phyloP scores from a whole-genome alignment of 345 rosid species.

The Hibiscus syriacus region DNA sequence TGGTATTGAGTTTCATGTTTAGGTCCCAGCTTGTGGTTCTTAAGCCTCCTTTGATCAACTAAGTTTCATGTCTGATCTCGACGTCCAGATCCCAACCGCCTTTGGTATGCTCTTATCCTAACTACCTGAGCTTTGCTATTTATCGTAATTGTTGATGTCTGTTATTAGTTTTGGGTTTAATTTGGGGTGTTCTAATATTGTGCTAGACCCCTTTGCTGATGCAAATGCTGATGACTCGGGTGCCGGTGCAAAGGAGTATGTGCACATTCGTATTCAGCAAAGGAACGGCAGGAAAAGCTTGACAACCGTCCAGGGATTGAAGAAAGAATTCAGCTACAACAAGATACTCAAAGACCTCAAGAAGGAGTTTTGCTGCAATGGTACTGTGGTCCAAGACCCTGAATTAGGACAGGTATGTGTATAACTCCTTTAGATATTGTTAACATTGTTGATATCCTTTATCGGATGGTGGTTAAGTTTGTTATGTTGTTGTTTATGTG shows the following conservation, averaged over 20 bases:
- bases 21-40: background rate
- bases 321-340: constrained; percentile 1
- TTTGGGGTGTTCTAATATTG: background rate
- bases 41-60: background rate
- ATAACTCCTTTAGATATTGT: background rate
- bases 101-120: background rate
- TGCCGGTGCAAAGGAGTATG: background rate
- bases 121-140: background rate
- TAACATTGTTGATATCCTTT: background rate
- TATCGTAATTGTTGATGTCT: background rate
- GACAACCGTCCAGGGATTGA: background rate
- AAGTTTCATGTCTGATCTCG: constrained; percentile 1
- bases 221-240: background rate
- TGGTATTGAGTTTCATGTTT: background rate
- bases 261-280: constrained; percentile 4
- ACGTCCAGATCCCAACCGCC: background rate
- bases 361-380: constrained; percentile 4
- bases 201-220: constrained; percentile 1
- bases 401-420: background rate
- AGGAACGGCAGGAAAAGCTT: background rate
- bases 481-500: background rate
- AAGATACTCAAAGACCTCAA: constrained; percentile 6
- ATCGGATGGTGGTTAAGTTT: background rate
- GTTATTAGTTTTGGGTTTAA: background rate
- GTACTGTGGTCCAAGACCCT: background rate